These are phyloP conservation scores for Claviceps humidiphila DNA, from an alignment of 2,329 filamentous ascomycete genomes.

Conservation along the genomic window DNA sequence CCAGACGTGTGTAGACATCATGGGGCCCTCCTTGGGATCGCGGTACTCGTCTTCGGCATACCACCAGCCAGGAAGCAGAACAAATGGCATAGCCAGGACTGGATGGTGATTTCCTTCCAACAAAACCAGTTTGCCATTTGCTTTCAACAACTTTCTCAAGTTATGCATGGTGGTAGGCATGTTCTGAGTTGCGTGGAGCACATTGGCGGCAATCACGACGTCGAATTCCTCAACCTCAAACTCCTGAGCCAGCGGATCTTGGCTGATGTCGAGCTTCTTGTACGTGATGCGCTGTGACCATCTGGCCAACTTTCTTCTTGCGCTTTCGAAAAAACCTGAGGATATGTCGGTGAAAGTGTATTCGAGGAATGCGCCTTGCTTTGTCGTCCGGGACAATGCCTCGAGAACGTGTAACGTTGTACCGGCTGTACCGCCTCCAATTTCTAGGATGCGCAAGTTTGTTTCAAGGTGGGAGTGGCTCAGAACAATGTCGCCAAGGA, in stretches of 20 bases:
- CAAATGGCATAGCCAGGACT: background rate
- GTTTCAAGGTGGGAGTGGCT: conserved; percentile 22
- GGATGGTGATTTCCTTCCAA: conserved; percentile 5
- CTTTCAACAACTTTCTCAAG: conserved; percentile 6
- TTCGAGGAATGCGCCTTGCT: conserved; percentile 16
- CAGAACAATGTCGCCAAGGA: conserved; percentile 1
- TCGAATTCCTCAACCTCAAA: conserved; percentile 21
- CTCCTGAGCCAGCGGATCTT: conserved; percentile 16
- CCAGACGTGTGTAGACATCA: conserved; percentile 2
- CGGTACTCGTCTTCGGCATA: conserved; percentile 4
- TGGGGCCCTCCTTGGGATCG: conserved; percentile 1
- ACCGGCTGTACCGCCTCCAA: conserved; percentile 30
- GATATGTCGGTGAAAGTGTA: conserved; percentile 35
- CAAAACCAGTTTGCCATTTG: conserved; percentile 6
- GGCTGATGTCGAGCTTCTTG: conserved; percentile 15
- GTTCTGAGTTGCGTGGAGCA: conserved; percentile 24
- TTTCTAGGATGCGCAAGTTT: conserved; percentile 25
- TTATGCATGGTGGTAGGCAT: conserved; percentile 13
- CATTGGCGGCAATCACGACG: conserved; percentile 24
- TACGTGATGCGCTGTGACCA: conserved; percentile 15
- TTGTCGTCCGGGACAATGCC: background rate
- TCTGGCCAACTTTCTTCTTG: conserved; percentile 11
- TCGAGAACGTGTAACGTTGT: conserved; percentile 24
- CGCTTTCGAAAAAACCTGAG: conserved; percentile 25
- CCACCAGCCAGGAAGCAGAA: conserved; percentile 8